A percentile compares a stretch with the other conserved stretches of the same genome.
These are phyloP conservation scores for Hibiscus mutabilis DNA, from an alignment of 345 rosid genomes.

Conservation along the genomic window DNA sequence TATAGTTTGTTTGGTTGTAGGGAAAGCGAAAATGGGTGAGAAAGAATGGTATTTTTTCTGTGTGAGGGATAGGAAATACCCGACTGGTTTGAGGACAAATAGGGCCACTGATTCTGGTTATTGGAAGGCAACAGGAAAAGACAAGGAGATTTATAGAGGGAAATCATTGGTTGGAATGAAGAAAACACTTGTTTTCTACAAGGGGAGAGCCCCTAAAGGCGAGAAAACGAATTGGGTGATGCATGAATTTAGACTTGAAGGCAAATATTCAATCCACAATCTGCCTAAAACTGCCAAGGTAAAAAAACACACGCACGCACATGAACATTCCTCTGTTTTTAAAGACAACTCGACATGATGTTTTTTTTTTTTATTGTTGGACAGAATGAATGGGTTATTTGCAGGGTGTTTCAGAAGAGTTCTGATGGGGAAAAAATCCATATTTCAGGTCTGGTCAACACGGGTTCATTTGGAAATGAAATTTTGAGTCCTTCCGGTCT, in stretches of 20 bases:
- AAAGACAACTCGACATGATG: no score
- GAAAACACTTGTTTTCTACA: conserved; percentile 85
- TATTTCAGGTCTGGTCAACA: conserved; percentile 37
- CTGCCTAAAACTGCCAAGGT: conserved; percentile 87
- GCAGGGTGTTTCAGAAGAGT: conserved; percentile 77
- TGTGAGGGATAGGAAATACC: conserved; percentile 80
- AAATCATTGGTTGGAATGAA: conserved; percentile 87
- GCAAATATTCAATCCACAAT: conserved; percentile 55
- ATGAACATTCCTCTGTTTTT: neutral
- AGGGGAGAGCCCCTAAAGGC: conserved; percentile 91
- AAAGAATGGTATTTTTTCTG: conserved; percentile 97
- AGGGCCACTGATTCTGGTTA: conserved; percentile 89
- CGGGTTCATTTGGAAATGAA: conserved; percentile 37
- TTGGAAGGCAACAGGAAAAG: conserved; percentile 97
- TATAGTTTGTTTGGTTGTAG: conserved; percentile 24
- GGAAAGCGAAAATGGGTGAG: conserved; percentile 95
- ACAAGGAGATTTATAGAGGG: conserved; percentile 65
- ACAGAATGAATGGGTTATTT: conserved; percentile 94
- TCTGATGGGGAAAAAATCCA: conserved; percentile 64
- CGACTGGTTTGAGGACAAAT: conserved; percentile 79
- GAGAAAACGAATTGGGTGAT: conserved; percentile 85
- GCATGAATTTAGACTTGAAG: conserved; percentile 84
- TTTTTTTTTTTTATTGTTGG: neutral
- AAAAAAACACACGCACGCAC: conserved; percentile 9
- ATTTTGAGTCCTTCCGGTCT: conserved; percentile 30